Evolutionary conservation across 202 grass and related monocot genomes (phyloP).

Genomic region (Bolboschoenoplectus hybrid): DNA sequence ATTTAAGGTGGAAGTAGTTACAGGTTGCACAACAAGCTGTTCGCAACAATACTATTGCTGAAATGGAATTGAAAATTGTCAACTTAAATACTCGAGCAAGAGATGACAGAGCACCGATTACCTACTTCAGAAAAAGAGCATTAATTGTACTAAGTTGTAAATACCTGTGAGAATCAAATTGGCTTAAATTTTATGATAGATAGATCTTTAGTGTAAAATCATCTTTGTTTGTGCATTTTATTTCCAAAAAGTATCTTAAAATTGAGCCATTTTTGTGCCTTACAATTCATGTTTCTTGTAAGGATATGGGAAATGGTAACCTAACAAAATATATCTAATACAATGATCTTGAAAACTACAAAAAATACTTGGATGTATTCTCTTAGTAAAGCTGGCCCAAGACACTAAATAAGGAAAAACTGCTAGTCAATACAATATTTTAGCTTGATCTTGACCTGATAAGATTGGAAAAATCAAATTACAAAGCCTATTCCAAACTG

Average conservation of each 20-base stretch:
- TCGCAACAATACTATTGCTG: not conserved
- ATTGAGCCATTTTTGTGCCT: not conserved
- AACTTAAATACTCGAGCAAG: not conserved
- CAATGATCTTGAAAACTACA: too few species aligned
- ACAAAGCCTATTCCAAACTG: not conserved
- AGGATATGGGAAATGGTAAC: not conserved
- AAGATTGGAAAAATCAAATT: not conserved
- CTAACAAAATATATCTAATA: not conserved
- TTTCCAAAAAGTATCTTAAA: not conserved
- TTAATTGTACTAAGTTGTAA: too few species aligned
- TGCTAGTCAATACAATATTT: not conserved
- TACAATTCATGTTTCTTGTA: not conserved
- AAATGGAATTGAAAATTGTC: conserved; percentile 2
- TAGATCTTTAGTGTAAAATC: too few species aligned
- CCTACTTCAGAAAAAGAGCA: not conserved
- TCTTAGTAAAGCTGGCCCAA: too few species aligned
- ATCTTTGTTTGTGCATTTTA: not conserved
- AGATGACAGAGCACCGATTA: not conserved
- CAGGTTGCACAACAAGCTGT: not conserved
- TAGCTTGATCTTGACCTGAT: not conserved
- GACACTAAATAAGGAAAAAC: not conserved
- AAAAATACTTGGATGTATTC: too few species aligned
- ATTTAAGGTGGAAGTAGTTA: not conserved
- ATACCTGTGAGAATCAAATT: too few species aligned
- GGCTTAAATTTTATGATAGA: too few species aligned